A percentile compares a stretch with the other conserved stretches of the same genome.
phyloP scores from a whole-genome alignment of 1,139 yeast species.

The Lodderomyces orthopsilosis region DNA sequence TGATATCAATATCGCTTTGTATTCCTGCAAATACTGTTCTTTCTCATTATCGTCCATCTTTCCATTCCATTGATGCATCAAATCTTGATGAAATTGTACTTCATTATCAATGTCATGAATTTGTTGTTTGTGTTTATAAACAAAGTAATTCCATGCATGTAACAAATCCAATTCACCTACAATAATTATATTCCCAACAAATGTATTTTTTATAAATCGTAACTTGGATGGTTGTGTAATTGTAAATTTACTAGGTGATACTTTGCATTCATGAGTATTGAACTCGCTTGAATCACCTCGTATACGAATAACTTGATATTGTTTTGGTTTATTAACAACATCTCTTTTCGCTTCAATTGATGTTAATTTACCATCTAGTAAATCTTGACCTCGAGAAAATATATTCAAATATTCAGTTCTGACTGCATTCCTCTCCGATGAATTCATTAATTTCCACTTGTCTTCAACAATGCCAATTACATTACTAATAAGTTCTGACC shows the following conservation, averaged over 20 bases:
- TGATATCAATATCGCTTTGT: constrained; percentile 23
- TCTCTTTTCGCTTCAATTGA: constrained; percentile 14
- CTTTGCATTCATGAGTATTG: background rate
- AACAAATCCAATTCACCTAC: constrained; percentile 2
- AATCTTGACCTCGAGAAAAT: constrained; percentile 29
- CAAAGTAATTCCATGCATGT: constrained; percentile 8
- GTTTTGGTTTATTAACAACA: background rate
- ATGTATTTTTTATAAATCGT: constrained; percentile 7
- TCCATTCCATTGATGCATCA: constrained; percentile 22
- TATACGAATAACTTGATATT: background rate
- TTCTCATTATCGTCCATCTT: constrained; percentile 24
- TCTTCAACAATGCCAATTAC: constrained; percentile 1
- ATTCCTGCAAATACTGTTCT: constrained; percentile 25
- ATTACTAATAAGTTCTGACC: background rate
- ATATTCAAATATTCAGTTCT: constrained; percentile 27
- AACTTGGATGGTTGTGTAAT: background rate
- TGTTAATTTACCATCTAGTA: constrained; percentile 31
- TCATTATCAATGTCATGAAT: background rate
- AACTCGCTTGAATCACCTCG: constrained; percentile 1
- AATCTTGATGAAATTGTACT: background rate
- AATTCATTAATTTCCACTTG: constrained; percentile 27
- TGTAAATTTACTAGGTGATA: background rate
- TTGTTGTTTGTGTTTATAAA: constrained; percentile 1
- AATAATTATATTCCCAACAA: constrained; percentile 7
- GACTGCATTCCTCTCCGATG: constrained; percentile 19